Evolutionary conservation across 306 rosid genomes (phyloP), one percentile per base, ranked within the genome.

Genomic region (Acmispon strigosus): DNA sequence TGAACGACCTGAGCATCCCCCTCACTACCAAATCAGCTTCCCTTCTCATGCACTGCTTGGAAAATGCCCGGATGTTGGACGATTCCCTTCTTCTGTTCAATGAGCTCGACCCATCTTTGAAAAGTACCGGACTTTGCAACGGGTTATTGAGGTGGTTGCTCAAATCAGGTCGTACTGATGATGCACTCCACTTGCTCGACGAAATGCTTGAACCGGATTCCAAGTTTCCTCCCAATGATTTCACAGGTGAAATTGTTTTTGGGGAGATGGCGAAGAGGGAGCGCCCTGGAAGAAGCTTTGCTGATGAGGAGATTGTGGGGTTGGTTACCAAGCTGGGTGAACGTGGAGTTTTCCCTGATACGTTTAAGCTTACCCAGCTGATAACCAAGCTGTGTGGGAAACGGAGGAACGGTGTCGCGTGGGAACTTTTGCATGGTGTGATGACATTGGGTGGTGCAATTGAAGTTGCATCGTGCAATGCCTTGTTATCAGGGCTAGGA

Each of bases 391-490:
- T 88, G 39, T 90, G 98, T 76, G 10, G 81, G 78, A 80, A 79
- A 14, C 8, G 78, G 75, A 92, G 85, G 69, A 78, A 74, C 11
- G 29, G 14, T 58, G 10, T 22, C 6, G 96, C 96, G 14, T 88
- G 96, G 96, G 89, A 85, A 54, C 64, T 90, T 76, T 81, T 92
- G 51, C 74, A 79, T 47, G 36, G 29, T 43, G 73, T 88, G 62
- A 84, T 88, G 81, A 81, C 58, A 47, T 74, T 66, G 13, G 89
- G 85, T 24, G 89, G 90, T 78, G 58, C 41, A 4, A 86, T 86
- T 39, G 83, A 81, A 42, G 84, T 80, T 73, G 82, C 86, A 13
- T 76, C 91, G 3, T 90, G 92, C 74, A 90, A 93, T 81, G 96
- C 90, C 0, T 77, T 88, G 58, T 85, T 90, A 69, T 32, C 86